Base-by-base conservation (phyloP, 306 rosid genomes). In the Glycyrrhiza uralensis region DNA sequence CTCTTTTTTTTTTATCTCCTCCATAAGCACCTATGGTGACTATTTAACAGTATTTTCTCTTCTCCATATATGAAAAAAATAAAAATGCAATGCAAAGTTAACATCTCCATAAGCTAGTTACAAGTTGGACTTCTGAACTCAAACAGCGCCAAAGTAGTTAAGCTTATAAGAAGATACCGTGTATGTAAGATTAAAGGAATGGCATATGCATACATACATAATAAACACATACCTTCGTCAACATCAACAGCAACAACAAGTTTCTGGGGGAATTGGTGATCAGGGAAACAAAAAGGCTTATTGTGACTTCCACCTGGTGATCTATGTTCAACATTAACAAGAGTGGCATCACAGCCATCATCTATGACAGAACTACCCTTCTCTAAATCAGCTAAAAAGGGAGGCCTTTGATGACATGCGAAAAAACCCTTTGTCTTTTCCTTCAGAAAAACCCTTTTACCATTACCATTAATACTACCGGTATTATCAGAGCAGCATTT, bases 211-310 rank as follows among this genome's bases (percentile, higher is more conserved):
- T 39, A 38, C 36, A 72, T 10, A 35, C 30, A 33, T 20, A 44
- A 60, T 6, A 29, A 38, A 47, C 10, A 57, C 76, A 55, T 39
- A 88, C 96, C 98, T 79, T 92, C 98, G 64, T 92, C 98, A 41
- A 92, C 85, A 54, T 92, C 98, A 42, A 92, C 96, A 1, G 98
- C 98, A 51, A 92, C 95, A 51, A 62, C 82, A 41, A 88, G 50
- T 66, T 86, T 90, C 52, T 71, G 82, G 1, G 86, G 50, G 68
- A 72, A 66, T 41, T 68, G 75, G 14, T 47, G 80, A 63, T 84
- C 79, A 47, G 59, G 76, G 42, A 84, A 83, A 30, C 85, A 66
- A 23, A 70, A 49, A 35, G 59, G 76, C 17, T 66, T 64, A 24
- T 55, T 38, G 38, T 80, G 76, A 45, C 47, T 79, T 67, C 87